Conservation (phyloP, 2,329 filamentous ascomycete genomes). For the Paecilomyces fulvus region DNA sequence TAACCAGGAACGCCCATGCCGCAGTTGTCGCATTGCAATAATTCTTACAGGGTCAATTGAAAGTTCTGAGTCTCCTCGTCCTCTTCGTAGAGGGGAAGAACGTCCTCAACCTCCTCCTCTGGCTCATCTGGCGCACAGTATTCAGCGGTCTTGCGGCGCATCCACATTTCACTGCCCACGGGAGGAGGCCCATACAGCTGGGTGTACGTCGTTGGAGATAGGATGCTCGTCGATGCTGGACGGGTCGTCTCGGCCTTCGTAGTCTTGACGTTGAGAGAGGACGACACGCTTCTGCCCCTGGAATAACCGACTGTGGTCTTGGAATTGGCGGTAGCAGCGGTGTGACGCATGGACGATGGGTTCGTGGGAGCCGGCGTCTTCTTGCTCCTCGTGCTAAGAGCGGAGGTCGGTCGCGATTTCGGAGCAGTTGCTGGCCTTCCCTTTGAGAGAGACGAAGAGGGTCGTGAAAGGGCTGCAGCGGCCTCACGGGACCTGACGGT, state of each 20-base stretch:
- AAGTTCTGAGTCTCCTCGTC: conserved; percentile 33
- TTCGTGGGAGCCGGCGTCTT: conserved; percentile 38
- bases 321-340: conserved; percentile 58
- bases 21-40: not conserved
- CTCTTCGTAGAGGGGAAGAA: conserved; percentile 25
- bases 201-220: conserved; percentile 36
- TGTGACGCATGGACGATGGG: conserved; percentile 48
- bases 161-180: conserved; percentile 37
- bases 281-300: conserved; percentile 53
- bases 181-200: conserved; percentile 34
- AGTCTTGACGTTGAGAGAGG: conserved; percentile 19
- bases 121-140: conserved; percentile 21
- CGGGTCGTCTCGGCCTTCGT: conserved; percentile 13
- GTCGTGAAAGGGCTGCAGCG: conserved; percentile 26
- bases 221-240: conserved; percentile 16
- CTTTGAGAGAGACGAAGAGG: conserved; percentile 24
- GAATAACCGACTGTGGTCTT: conserved; percentile 78
- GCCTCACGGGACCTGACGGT: conserved; percentile 35
- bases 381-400: conserved; percentile 31
- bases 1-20: conserved; percentile 2
- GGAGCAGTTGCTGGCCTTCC: conserved; percentile 18
- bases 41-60: conserved; percentile 28
- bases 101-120: conserved; percentile 18
- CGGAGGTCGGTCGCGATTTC: conserved; percentile 28
- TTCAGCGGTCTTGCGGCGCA: conserved; percentile 29